These are phyloP conservation scores for Patellaria atrata DNA, from an alignment of 495 filamentous ascomycete genomes.

Conservation along the genomic window DNA sequence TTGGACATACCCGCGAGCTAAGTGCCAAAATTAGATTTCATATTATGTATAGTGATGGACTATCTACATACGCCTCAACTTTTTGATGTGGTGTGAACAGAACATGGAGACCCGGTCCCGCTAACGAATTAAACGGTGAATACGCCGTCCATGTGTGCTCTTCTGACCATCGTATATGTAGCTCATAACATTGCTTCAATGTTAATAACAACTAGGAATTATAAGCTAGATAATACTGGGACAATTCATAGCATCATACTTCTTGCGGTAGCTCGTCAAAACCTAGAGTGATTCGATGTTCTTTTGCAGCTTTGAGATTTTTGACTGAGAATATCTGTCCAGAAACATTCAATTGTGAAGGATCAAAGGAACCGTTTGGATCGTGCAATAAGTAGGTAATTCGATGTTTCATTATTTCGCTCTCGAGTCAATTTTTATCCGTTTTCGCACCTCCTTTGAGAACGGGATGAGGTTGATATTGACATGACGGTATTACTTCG, in stretches of 20 bases:
- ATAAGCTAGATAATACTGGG: background rate
- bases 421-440: too few relatives aligned
- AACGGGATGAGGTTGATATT: too few relatives aligned
- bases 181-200: constrained; percentile 52
- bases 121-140: constrained; percentile 56
- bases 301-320: constrained; percentile 47
- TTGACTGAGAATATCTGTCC: constrained; percentile 33
- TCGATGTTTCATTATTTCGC: constrained; percentile 57
- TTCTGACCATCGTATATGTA: constrained; percentile 71
- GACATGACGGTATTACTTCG: too few relatives aligned
- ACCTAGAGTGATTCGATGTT: constrained; percentile 64
- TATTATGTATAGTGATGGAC: constrained; percentile 6
- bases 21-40: constrained; percentile 1
- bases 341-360: constrained; percentile 40
- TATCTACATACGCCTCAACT: constrained; percentile 28
- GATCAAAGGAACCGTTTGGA: constrained; percentile 45
- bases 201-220: constrained; percentile 38
- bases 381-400: constrained; percentile 62
- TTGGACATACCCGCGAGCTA: constrained; percentile 44
- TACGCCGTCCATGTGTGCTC: constrained; percentile 38
- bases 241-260: constrained; percentile 26
- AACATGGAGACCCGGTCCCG: constrained; percentile 71
- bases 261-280: constrained; percentile 59
- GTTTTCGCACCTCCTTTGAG: too few relatives aligned
- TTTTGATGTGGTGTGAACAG: constrained; percentile 50